Evolutionary conservation across 2,329 filamentous ascomycete genomes (phyloP).

Genomic region (Aspergillus aculeatus): DNA sequence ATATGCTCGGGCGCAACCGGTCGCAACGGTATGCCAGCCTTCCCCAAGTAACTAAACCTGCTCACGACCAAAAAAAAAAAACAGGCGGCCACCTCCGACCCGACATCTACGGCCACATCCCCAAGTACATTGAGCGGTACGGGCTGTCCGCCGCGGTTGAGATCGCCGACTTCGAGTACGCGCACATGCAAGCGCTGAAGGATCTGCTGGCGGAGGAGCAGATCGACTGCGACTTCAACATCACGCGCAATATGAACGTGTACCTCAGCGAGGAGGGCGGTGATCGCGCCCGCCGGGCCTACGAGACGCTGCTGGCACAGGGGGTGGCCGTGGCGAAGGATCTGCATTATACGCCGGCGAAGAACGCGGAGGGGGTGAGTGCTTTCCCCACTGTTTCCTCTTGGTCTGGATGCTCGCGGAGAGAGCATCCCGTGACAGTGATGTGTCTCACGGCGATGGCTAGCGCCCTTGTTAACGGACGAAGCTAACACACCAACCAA

Average conservation of each 20-base stretch:
- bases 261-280: slow-evolving; percentile 38
- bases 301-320: slow-evolving; percentile 31
- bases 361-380: slow-evolving; percentile 30
- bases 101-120: slow-evolving; percentile 44
- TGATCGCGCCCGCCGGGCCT: slow-evolving; percentile 26
- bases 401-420: too few relatives aligned
- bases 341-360: slow-evolving; percentile 27
- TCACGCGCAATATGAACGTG: slow-evolving; percentile 45
- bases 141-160: slow-evolving; percentile 40
- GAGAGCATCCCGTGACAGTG: too few relatives aligned
- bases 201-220: slow-evolving; percentile 41
- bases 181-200: slow-evolving; percentile 45
- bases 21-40: slow-evolving; percentile 37
- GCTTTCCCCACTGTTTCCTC: background rate
- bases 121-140: slow-evolving; percentile 36
- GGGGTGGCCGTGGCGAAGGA: slow-evolving; percentile 33
- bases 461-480: too few relatives aligned
- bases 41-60: too few relatives aligned
- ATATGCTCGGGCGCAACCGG: slow-evolving; percentile 48
- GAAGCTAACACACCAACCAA: background rate
- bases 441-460: too few relatives aligned
- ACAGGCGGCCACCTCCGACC: slow-evolving; percentile 44
- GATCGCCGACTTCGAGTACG: slow-evolving; percentile 43
- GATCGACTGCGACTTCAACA: slow-evolving; percentile 47
- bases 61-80: background rate